These are phyloP conservation scores for Canna indica DNA, from an alignment of 176 grass and related monocot genomes.

Conservation along the genomic window DNA sequence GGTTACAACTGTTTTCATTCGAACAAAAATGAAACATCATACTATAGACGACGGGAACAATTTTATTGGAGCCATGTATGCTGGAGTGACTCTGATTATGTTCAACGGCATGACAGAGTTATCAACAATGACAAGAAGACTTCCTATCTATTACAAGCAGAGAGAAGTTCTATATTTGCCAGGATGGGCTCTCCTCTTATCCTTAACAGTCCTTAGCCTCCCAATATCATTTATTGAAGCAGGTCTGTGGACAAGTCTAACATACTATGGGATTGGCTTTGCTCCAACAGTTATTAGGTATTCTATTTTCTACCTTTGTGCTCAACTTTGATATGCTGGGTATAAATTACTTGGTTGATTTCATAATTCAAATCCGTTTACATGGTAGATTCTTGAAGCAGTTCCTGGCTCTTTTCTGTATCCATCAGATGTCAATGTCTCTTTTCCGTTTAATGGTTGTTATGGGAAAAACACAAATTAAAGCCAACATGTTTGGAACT, in stretches of 20 bases:
- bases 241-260: conserved; percentile 75
- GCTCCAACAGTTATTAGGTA: conserved; percentile 77
- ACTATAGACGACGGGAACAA: conserved; percentile 63
- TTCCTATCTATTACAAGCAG: conserved; percentile 94
- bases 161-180: conserved; percentile 70
- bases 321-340: not conserved
- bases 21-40: conserved; percentile 61
- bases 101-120: conserved; percentile 99
- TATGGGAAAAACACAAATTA: conserved; percentile 82
- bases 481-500: conserved; percentile 60
- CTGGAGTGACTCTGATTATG: conserved; percentile 50
- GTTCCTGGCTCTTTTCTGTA: conserved; percentile 55
- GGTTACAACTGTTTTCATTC: conserved; percentile 64
- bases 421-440: conserved; percentile 90
- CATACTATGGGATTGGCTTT: conserved; percentile 78
- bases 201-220: conserved; percentile 62
- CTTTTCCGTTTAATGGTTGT: conserved; percentile 73
- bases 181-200: conserved; percentile 79
- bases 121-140: conserved; percentile 68
- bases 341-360: conserved; percentile 12
- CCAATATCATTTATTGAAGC: conserved; percentile 51
- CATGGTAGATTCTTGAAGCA: conserved; percentile 68
- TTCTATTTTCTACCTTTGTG: conserved; percentile 7
- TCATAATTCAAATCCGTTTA: conserved; percentile 1
- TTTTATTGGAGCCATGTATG: conserved; percentile 70